A percentile compares a stretch with the other conserved stretches of the same genome.
phyloP scores from a whole-genome alignment of 2,329 filamentous ascomycete genomes.

The Orbilia blumenaviensis region DNA sequence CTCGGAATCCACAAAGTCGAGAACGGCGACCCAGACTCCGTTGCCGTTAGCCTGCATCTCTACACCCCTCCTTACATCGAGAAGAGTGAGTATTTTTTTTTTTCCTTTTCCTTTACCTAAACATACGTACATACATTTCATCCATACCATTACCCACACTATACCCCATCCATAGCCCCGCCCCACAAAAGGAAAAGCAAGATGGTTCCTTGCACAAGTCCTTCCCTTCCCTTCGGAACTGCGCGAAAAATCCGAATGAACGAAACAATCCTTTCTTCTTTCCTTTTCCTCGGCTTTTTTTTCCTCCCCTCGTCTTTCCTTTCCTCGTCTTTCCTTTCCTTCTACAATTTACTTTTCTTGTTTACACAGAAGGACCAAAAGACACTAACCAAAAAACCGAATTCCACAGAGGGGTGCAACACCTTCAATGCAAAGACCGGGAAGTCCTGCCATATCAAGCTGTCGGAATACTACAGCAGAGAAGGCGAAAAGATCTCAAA shows the following conservation, averaged over 20 bases:
- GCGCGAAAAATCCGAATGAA: too few species aligned
- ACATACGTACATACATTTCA: too few species aligned
- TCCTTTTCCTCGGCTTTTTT: too few species aligned
- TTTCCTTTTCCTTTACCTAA: not conserved
- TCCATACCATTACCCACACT: too few species aligned
- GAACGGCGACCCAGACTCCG: constrained; percentile 67
- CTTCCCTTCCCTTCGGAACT: too few species aligned
- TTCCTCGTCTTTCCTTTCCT: not conserved
- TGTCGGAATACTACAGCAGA: constrained; percentile 64
- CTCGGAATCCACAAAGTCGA: constrained; percentile 71
- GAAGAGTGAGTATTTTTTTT: constrained; percentile 59
- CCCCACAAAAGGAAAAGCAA: not conserved
- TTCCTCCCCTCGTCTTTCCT: too few species aligned
- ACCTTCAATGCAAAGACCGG: constrained; percentile 70
- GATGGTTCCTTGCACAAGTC: not conserved
- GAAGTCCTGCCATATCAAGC: constrained; percentile 66
- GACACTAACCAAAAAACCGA: not conserved
- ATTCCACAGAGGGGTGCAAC: constrained; percentile 66
- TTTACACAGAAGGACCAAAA: not conserved
- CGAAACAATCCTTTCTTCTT: not conserved
- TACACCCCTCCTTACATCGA: constrained; percentile 73
- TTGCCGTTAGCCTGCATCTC: constrained; percentile 71
- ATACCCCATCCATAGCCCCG: too few species aligned
- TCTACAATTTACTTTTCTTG: not conserved
- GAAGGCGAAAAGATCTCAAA: constrained; percentile 63